These are phyloP conservation scores for Cercis canadensis DNA, from an alignment of 306 rosid genomes.

Conservation along the genomic window DNA sequence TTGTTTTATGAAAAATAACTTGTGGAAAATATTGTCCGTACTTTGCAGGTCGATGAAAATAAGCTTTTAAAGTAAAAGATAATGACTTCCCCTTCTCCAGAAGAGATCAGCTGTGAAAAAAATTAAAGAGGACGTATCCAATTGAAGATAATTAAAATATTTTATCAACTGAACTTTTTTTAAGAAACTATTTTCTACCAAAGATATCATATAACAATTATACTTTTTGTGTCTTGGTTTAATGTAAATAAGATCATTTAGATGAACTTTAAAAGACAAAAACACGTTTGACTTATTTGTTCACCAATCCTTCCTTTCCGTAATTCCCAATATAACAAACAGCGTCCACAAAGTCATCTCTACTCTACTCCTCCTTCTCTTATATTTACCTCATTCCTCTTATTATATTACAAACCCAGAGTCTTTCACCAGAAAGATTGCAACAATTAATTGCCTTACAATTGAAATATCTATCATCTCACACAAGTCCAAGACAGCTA, in stretches of 20 bases:
- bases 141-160: neutral
- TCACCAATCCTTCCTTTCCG: neutral
- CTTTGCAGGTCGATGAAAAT: conserved; percentile 20
- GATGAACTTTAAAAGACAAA: too few species aligned
- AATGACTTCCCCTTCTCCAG: neutral
- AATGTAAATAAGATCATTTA: too few species aligned
- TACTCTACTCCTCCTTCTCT: neutral
- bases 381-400: neutral
- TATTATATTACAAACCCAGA: neutral
- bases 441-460: neutral
- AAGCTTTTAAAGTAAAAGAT: neutral
- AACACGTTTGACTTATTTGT: too few species aligned
- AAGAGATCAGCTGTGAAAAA: neutral
- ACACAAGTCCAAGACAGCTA: neutral
- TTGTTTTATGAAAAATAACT: neutral
- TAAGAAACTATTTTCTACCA: neutral
- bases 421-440: neutral
- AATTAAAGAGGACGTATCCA: neutral
- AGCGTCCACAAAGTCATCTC: neutral
- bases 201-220: neutral
- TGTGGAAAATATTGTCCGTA: neutral
- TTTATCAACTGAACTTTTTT: neutral
- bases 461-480: neutral
- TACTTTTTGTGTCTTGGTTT: too few species aligned
- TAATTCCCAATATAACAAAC: neutral